phyloP scores from a whole-genome alignment of 768 basidiomycete genomes.

The Auriscalpium orientale region DNA sequence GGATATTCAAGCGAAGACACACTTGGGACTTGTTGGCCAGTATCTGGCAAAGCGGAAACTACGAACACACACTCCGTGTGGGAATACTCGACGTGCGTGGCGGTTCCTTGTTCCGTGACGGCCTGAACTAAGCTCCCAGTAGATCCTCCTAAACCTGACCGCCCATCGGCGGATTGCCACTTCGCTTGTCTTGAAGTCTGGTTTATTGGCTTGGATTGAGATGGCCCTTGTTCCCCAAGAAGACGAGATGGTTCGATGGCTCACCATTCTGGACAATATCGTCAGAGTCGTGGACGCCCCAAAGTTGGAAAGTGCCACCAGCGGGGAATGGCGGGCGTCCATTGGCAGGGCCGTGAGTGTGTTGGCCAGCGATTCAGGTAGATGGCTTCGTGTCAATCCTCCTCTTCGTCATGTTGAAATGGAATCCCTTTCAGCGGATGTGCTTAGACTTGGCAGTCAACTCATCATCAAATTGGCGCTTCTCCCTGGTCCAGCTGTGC shows the following conservation, averaged over 20 bases:
- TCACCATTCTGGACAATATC: conserved; percentile 59
- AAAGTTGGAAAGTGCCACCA: conserved; percentile 48
- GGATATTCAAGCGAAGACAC: conserved; percentile 67
- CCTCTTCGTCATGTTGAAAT: neutral
- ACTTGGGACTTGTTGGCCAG: conserved; percentile 87
- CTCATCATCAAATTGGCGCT: neutral
- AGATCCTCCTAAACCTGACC: conserved; percentile 75
- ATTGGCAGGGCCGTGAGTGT: conserved; percentile 44
- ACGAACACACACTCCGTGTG: conserved; percentile 44
- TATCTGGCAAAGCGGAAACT: conserved; percentile 60
- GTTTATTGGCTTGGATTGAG: conserved; percentile 76
- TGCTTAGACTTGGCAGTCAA: neutral
- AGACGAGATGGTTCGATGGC: conserved; percentile 51
- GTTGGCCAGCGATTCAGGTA: conserved; percentile 29
- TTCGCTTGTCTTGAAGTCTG: conserved; percentile 64
- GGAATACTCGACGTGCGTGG: conserved; percentile 60
- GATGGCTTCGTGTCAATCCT: conserved; percentile 1
- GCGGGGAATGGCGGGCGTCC: conserved; percentile 52
- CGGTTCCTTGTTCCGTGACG: neutral
- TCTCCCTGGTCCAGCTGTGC: neutral
- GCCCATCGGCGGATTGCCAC: conserved; percentile 60
- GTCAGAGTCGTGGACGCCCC: conserved; percentile 38
- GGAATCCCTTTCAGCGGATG: neutral
- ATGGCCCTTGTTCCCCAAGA: conserved; percentile 44
- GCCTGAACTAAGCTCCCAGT: neutral